Conservation (phyloP, 108 stramenopile species). For the Cyclotella cryptica region DNA sequence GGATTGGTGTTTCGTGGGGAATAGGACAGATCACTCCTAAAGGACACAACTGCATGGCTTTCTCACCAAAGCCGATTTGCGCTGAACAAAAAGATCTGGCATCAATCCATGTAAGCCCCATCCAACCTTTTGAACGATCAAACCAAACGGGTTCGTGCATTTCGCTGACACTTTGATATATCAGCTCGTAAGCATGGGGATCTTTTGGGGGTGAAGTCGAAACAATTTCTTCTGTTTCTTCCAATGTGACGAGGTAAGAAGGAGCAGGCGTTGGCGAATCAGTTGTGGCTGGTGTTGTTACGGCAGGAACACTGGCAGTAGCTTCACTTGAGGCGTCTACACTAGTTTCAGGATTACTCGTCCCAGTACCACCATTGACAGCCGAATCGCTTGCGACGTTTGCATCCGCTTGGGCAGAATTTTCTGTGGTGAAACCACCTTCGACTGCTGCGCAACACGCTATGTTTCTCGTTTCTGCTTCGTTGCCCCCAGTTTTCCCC, state of each 20-base stretch:
- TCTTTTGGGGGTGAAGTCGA: background rate
- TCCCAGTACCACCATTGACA: background rate
- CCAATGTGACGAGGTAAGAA: background rate
- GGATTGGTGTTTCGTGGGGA: background rate
- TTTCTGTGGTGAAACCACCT: no score
- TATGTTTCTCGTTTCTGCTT: slow-evolving; percentile 34
- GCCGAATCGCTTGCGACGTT: no score
- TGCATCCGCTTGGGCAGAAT: no score
- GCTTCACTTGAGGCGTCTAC: background rate
- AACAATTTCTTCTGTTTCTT: background rate
- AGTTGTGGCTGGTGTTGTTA: background rate
- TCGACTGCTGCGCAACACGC: slow-evolving; percentile 25
- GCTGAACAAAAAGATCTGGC: slow-evolving; percentile 19
- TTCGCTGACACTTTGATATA: background rate
- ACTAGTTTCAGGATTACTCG: background rate
- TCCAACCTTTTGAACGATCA: slow-evolving; percentile 28
- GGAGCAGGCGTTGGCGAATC: background rate
- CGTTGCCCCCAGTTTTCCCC: slow-evolving; percentile 33
- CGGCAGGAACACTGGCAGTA: no score
- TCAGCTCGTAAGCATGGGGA: background rate
- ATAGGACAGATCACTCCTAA: background rate
- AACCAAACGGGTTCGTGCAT: slow-evolving; percentile 14
- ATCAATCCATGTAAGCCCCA: slow-evolving; percentile 20
- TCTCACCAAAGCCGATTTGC: background rate
- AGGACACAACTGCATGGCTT: background rate